Conservation (phyloP, 305 asterid genomes). For the Rubia balearica region DNA sequence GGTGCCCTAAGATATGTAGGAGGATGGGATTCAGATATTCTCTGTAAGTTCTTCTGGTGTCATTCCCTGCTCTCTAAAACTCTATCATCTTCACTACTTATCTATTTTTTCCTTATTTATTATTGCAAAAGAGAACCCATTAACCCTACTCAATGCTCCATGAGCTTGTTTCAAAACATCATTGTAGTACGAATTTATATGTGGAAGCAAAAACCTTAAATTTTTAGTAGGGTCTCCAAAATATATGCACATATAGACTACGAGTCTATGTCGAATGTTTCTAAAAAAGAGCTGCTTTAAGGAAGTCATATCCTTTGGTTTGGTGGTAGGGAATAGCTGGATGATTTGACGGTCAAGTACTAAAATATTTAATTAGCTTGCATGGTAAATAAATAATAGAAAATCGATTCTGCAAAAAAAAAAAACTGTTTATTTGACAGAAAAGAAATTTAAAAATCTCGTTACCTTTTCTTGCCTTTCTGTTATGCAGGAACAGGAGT, state of each 20-base stretch:
- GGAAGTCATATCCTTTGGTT: background rate
- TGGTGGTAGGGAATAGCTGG: conserved; percentile 8
- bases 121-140: no score
- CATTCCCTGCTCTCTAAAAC: background rate
- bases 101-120: no score
- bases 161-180: no score
- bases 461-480: conserved; percentile 13
- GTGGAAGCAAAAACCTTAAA: background rate
- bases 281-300: background rate
- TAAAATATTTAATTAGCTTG: background rate
- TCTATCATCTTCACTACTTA: background rate
- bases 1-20: no score
- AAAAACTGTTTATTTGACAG: conserved; percentile 15
- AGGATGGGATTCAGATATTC: no score
- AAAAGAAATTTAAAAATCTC: conserved; percentile 1
- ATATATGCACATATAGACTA: background rate
- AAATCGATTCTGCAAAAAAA: background rate
- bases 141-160: no score
- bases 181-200: background rate
- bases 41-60: no score
- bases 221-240: background rate
- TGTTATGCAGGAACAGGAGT: conserved; percentile 32
- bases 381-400: conserved; percentile 2
- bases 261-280: background rate
- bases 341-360: conserved; percentile 21